Conservation (phyloP, 768 basidiomycete species). For the Scleroderma citrinum region DNA sequence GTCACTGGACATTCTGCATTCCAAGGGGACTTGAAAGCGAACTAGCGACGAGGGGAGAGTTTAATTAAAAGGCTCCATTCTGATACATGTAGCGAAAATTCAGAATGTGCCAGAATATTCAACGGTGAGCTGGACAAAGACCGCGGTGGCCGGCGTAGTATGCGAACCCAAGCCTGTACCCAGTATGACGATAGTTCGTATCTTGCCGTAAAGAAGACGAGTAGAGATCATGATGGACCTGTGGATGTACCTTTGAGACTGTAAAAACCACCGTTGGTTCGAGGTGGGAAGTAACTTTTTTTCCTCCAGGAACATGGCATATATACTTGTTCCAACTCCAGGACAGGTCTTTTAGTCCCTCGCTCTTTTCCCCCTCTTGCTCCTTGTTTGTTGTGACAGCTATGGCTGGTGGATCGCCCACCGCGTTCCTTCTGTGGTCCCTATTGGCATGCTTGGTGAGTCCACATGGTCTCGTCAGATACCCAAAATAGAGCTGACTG, state of each 20-base stretch:
- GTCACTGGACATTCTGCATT: not conserved
- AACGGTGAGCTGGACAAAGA: no score
- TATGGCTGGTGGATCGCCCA: conserved; percentile 72
- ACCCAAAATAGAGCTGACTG: conserved; percentile 2
- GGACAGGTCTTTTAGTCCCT: not conserved
- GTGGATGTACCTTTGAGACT: not conserved
- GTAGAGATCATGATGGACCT: not conserved
- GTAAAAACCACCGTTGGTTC: not conserved
- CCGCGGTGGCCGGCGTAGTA: no score
- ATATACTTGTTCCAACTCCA: not conserved
- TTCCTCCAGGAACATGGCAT: not conserved
- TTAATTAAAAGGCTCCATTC: no score
- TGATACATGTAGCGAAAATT: no score
- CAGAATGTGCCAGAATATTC: no score
- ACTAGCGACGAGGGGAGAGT: not conserved
- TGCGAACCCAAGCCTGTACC: no score
- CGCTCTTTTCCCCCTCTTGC: not conserved
- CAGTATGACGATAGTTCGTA: not conserved
- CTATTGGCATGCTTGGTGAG: conserved; percentile 60
- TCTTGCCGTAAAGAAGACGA: not conserved
- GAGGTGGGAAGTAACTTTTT: not conserved
- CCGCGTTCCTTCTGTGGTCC: conserved; percentile 74
- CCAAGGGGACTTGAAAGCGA: not conserved
- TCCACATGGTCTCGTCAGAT: conserved; percentile 2
- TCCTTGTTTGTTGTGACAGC: conserved; percentile 7